A percentile compares a stretch with the other conserved stretches of the same genome.
phyloP scores from a whole-genome alignment of 129 eudicot genomes.

The Erigeron canadensis region DNA sequence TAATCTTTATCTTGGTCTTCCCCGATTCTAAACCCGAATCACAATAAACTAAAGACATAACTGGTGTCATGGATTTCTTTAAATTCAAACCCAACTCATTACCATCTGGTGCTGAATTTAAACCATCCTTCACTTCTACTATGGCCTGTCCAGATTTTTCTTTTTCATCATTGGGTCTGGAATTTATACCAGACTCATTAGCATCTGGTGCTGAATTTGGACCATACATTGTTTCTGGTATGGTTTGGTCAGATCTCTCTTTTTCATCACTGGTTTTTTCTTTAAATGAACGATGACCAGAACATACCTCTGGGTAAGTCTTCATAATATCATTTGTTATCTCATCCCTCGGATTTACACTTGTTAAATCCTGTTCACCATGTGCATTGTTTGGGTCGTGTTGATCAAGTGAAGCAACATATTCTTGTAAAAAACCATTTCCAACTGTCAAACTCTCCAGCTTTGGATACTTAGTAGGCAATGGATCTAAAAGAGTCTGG shows the following conservation, averaged over 20 bases:
- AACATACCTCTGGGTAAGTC: conserved; percentile 11
- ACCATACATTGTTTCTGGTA: conserved; percentile 28
- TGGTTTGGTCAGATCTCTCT: conserved; percentile 18
- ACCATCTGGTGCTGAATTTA: conserved; percentile 22
- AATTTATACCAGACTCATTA: conserved; percentile 14
- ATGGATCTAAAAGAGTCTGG: conserved; percentile 27
- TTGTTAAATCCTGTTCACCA: conserved; percentile 22
- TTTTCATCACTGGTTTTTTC: conserved; percentile 22
- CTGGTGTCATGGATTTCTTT: conserved; percentile 32
- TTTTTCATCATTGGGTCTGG: conserved; percentile 9
- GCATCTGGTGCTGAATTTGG: conserved; percentile 23
- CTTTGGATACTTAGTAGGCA: conserved; percentile 49
- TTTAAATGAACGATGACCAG: conserved; percentile 27
- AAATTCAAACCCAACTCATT: conserved; percentile 16
- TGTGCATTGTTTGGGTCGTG: conserved; percentile 4
- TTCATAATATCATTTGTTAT: conserved; percentile 14
- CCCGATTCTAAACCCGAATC: conserved; percentile 24
- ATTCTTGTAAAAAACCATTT: conserved; percentile 16
- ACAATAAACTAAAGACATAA: conserved; percentile 38
- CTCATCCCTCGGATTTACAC: conserved; percentile 16
- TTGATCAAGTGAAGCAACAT: conserved; percentile 2
- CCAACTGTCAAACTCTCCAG: conserved; percentile 32
- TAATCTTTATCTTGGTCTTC: conserved; percentile 33
- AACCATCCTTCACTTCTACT: conserved; percentile 29
- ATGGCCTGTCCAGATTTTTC: conserved; percentile 18